These are phyloP conservation scores for Pseudodiploospora longispora DNA, from an alignment of 2,329 filamentous ascomycete species.

Conservation along the genomic window DNA sequence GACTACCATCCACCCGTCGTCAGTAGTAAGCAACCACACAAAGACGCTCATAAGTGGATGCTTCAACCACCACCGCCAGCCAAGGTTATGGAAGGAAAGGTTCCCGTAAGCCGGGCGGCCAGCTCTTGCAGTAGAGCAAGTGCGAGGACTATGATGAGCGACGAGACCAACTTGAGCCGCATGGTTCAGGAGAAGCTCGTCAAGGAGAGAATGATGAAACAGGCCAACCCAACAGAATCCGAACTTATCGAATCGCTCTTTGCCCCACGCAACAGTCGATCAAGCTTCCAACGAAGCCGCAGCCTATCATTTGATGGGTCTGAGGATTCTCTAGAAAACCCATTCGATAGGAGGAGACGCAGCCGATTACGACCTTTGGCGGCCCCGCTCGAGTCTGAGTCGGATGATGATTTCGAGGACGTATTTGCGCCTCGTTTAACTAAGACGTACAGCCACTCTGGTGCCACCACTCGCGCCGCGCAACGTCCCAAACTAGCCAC, in stretches of 20 bases:
- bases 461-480: conserved; percentile 24
- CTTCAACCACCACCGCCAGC: conserved; percentile 83
- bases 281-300: conserved; percentile 25
- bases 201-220: conserved; percentile 38
- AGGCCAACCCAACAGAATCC: conserved; percentile 32
- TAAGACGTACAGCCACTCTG: conserved; percentile 18
- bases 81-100: conserved; percentile 83
- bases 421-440: conserved; percentile 17
- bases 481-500: conserved; percentile 39
- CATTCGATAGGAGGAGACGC: conserved; percentile 19
- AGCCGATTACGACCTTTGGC: conserved; percentile 20
- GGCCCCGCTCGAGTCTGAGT: conserved; percentile 22
- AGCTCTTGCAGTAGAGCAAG: conserved; percentile 48
- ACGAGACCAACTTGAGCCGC: conserved; percentile 35
- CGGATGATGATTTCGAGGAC: conserved; percentile 26
- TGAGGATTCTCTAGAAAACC: conserved; percentile 24
- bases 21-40: conserved; percentile 61
- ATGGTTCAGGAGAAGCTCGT: conserved; percentile 37
- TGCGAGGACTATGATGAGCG: conserved; percentile 32
- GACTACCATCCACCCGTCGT: conserved; percentile 81
- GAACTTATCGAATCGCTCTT: conserved; percentile 37
- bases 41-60: conserved; percentile 79
- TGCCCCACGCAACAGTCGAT: conserved; percentile 21
- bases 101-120: conserved; percentile 55
- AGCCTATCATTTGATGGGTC: conserved; percentile 31